Evolutionary conservation across 73 alveolate species (phyloP), one percentile per base, ranked within the genome.

Genomic region (Paramecium tetraurelia): DNA sequence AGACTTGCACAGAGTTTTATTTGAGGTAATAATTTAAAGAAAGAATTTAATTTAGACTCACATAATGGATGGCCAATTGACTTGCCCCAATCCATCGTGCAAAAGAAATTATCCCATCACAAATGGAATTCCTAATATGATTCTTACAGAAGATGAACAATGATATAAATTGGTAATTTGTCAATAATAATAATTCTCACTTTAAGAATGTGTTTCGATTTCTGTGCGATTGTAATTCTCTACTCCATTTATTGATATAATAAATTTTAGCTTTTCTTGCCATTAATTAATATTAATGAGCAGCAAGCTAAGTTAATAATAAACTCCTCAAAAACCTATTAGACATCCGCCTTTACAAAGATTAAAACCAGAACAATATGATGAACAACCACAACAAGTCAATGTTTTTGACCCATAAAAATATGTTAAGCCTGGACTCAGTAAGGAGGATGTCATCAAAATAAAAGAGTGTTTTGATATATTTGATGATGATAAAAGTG

Each of bases 401-500:
- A 75, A 36, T 75, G 92, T 10, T 1, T 94, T 94, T 36, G 97
- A 94, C 57, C 96, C 97, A 38, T 70, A 53, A 63, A 59, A 94
- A 53, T 92, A 92, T 70, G 92, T 76, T 31, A 89, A 85, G 27
- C 92, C 85, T 58, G 96, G 95, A 31, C 94, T 95, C 63, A 95
- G 85, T 94, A 95, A 59, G 29, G 96, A 95, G 22, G 97, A 95
- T 70, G 94, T 93, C 76, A 93, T 85, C 29, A 94, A 86, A 87
- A 92, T 95, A 41, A 95, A 94, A 92, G 98, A 95, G 94, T 96
- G 94, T 89, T 95, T 95, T 76, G 95, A 94, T 92, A 90, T 95
- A 76, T 95, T 94, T 85, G 98, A 95, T 85, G 87, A 86, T 11
- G 97, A 94, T 84, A 95, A 57, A 94, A 89, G 94, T 92, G 97